These are phyloP conservation scores for Fusarium coffeatum DNA, from an alignment of 2,329 filamentous ascomycete species.

Conservation along the genomic window DNA sequence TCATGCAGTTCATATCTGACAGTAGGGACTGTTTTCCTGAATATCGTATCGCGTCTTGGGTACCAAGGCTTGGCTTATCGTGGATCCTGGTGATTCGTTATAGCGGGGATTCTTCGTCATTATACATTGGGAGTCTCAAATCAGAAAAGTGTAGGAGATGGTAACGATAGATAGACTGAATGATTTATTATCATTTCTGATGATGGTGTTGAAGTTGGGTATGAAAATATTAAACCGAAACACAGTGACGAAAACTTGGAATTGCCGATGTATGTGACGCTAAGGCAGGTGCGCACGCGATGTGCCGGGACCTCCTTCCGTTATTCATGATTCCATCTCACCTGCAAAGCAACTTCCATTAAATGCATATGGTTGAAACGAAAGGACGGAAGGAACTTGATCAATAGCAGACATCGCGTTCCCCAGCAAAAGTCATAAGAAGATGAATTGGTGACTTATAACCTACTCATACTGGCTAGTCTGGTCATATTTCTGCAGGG, in stretches of 20 bases:
- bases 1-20: constrained; percentile 22
- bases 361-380: no score
- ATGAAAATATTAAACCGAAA: not conserved
- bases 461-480: not conserved
- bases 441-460: not conserved
- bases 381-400: no score
- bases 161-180: not conserved
- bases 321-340: not conserved
- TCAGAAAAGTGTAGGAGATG: not conserved
- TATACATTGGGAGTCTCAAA: not conserved
- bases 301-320: constrained; percentile 6
- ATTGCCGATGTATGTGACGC: constrained; percentile 28
- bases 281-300: constrained; percentile 27
- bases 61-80: constrained; percentile 29
- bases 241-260: constrained; percentile 12
- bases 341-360: not conserved
- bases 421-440: not conserved
- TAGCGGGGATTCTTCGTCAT: constrained; percentile 17
- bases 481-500: constrained; percentile 5
- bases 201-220: constrained; percentile 11
- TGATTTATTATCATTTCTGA: not conserved
- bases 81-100: constrained; percentile 16
- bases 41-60: constrained; percentile 29
- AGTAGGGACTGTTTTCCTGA: constrained; percentile 17
- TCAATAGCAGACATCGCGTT: not conserved